Conservation (phyloP, 2,329 filamentous ascomycete species). For the Fusarium sororula region DNA sequence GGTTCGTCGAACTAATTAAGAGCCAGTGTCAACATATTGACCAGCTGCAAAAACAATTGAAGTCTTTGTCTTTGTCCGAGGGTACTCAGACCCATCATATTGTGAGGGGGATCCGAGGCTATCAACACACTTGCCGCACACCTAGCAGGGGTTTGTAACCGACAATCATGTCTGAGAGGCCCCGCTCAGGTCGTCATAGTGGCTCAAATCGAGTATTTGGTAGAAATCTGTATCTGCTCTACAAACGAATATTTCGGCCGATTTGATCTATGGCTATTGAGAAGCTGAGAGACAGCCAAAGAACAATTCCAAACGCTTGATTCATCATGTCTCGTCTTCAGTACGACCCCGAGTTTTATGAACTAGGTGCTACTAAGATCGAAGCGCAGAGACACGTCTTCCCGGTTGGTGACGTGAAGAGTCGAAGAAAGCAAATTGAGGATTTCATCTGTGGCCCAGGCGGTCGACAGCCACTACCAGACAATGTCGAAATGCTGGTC, state of each 20-base stretch:
- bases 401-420: neutral
- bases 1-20: neutral
- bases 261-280: too few relatives aligned
- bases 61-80: neutral
- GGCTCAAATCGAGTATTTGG: fast-evolving
- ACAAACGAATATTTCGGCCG: too few relatives aligned
- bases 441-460: neutral
- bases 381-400: neutral
- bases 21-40: neutral
- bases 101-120: neutral
- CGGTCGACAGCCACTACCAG: neutral
- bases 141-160: neutral
- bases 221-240: neutral
- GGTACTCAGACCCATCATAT: neutral
- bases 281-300: neutral
- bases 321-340: neutral
- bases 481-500: neutral
- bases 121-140: neutral
- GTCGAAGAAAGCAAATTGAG: neutral
- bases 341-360: neutral
- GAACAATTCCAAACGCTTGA: fast-evolving
- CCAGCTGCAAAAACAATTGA: neutral
- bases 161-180: fast-evolving
- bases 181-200: neutral
- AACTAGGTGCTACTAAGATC: neutral